Evolutionary conservation across 2,329 filamentous ascomycete genomes (phyloP).

Genomic region (Metarhizium anisopliae): DNA sequence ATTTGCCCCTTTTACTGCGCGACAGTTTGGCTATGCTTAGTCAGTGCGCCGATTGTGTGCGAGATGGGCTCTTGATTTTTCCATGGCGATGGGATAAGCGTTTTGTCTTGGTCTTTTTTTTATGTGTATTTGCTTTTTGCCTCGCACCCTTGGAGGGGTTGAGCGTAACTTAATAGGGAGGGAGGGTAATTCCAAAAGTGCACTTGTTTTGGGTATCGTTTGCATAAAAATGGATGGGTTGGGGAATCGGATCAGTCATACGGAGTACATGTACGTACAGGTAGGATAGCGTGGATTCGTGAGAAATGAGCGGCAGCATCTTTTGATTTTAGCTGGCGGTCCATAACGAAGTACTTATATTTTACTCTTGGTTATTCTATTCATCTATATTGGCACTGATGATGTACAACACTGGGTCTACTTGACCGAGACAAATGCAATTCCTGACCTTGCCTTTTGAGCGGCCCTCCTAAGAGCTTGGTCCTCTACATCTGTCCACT

Average conservation of each 20-base stretch:
- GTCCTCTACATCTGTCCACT: slow-evolving; percentile 60
- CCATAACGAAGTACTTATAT: not conserved
- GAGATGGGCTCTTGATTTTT: not conserved
- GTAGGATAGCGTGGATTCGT: not conserved
- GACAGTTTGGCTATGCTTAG: too few species aligned
- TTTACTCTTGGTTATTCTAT: not conserved
- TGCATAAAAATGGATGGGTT: not conserved
- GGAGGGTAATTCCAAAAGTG: not conserved
- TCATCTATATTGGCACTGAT: not conserved
- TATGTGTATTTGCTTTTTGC: not conserved
- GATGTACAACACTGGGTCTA: slow-evolving; percentile 21
- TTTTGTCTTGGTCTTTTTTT: not conserved
- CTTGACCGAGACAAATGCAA: slow-evolving; percentile 58
- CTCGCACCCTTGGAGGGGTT: not conserved
- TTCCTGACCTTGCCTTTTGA: slow-evolving; percentile 47
- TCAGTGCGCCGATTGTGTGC: too few species aligned
- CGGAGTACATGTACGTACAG: not conserved
- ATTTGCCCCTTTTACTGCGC: not conserved
- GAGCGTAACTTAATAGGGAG: not conserved
- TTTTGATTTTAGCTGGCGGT: not conserved
- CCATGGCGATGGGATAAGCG: not conserved
- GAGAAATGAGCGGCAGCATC: not conserved
- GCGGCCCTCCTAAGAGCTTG: slow-evolving; percentile 52
- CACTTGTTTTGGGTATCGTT: not conserved
- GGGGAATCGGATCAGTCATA: not conserved